phyloP scores from a whole-genome alignment of 2,329 filamentous ascomycete species.

The Venturia nashicola region DNA sequence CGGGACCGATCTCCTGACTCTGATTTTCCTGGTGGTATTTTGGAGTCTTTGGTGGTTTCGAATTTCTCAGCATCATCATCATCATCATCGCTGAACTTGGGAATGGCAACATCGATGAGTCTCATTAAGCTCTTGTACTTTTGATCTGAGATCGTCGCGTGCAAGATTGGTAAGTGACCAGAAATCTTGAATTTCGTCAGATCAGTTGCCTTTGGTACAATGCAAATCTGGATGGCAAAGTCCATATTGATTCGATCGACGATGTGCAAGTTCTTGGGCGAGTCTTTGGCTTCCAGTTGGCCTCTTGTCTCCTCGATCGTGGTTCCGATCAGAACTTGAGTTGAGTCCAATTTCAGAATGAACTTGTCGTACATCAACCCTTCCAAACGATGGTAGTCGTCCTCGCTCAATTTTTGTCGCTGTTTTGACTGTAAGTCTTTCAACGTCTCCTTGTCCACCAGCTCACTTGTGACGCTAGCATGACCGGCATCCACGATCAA shows the following conservation, averaged over 20 bases:
- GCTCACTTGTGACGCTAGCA: slow-evolving; percentile 82
- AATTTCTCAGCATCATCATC: slow-evolving; percentile 12
- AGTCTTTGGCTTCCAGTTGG: slow-evolving; percentile 58
- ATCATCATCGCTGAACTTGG: slow-evolving; percentile 53
- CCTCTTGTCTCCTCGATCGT: slow-evolving; percentile 82
- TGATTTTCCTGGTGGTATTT: slow-evolving; percentile 17
- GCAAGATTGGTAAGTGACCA: slow-evolving; percentile 81
- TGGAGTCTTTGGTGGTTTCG: slow-evolving; percentile 15
- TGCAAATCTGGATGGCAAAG: slow-evolving; percentile 91
- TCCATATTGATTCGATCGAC: slow-evolving; percentile 97
- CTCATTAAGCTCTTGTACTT: slow-evolving; percentile 98
- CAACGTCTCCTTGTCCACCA: slow-evolving; percentile 85
- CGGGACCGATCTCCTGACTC: slow-evolving; percentile 50
- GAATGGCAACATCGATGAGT: slow-evolving; percentile 88
- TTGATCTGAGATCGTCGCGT: slow-evolving; percentile 81
- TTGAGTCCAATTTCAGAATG: slow-evolving; percentile 81
- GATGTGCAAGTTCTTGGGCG: slow-evolving; percentile 66
- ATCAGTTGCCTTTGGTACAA: slow-evolving; percentile 89
- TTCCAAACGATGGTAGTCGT: slow-evolving; percentile 79
- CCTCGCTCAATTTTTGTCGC: slow-evolving; percentile 71
- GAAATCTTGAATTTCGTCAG: slow-evolving; percentile 85
- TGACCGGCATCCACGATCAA: slow-evolving; percentile 94
- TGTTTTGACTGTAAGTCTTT: slow-evolving; percentile 87
- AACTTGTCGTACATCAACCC: slow-evolving; percentile 98
- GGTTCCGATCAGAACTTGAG: slow-evolving; percentile 87